Base-by-base conservation (phyloP, 768 basidiomycete species). In the Suillus clintonianus region DNA sequence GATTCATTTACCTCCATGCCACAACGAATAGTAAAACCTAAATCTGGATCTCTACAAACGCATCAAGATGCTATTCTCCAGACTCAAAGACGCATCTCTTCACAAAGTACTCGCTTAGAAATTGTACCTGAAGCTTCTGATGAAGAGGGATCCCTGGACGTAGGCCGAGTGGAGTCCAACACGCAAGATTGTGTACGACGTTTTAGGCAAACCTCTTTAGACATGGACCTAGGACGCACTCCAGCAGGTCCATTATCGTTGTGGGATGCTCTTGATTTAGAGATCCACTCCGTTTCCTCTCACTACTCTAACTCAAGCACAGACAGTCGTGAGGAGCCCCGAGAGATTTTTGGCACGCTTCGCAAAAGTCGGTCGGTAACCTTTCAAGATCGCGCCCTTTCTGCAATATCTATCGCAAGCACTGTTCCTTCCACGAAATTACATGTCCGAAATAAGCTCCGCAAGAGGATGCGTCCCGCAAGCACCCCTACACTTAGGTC, bases 221-320 rank as follows among this genome's bases (percentile, higher is more conserved):
- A 42, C 24, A 34, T 53, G 32, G 65, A 22, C 68, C 61, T 50
- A 11, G 60, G n/a, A 58, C 73, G 39, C 68, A 63, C 24, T 68
- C 77, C 42, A 72, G 74, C 17, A 72, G 74, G 69, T 66, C 70
- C 61, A 24, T 39, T 62, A 4, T 67, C 74, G 30, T 82, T 85
- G 65, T 84, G 83, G 83, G 79, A 83, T 34, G 70, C 72, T 22
- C 66, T 84, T n/a, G 82, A 84, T 67, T 36, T 62, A 30, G 55
- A 62, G 69, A 70, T n/a, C 81, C 82, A 51, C 57, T 64, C 53
- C 34, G 45, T n/a, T 32, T 65, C 32, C 59, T 67, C 37, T 47
- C 63, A 30, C 62, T 64, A 71, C 56, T 68, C 69, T 30, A 53
- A 56, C 15, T 17, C 24, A 19, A 39, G 55, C 9, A 56, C 15